Evolutionary conservation across 2,329 filamentous ascomycete genomes (phyloP).

Genomic region (Claviceps arundinis): DNA sequence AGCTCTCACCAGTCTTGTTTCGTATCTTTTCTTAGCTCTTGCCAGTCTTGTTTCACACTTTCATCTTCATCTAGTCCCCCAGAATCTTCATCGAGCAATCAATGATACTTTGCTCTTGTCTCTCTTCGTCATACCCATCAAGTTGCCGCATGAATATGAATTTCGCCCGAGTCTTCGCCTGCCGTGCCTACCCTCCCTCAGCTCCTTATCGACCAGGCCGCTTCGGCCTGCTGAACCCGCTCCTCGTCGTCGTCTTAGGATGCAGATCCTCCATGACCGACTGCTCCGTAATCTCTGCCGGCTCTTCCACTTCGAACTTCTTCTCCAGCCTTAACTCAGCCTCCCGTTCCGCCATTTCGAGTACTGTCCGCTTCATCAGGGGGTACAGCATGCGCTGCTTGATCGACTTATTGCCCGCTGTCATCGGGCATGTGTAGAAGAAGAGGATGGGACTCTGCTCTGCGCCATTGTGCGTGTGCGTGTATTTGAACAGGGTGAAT

Average conservation of each 20-base stretch:
- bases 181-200: not conserved
- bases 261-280: conserved; percentile 54
- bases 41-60: not conserved
- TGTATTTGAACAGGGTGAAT: conserved; percentile 65
- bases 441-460: conserved; percentile 54
- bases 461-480: conserved; percentile 39
- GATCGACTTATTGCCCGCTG: conserved; percentile 52
- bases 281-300: conserved; percentile 56
- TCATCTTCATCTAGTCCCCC: not conserved
- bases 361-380: conserved; percentile 52
- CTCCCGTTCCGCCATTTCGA: conserved; percentile 51
- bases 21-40: not conserved
- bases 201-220: conserved; percentile 52
- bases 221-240: conserved; percentile 66
- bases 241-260: conserved; percentile 50
- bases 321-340: conserved; percentile 55
- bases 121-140: not conserved
- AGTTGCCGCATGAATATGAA: not conserved
- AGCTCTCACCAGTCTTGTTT: not conserved
- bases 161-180: not conserved
- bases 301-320: conserved; percentile 55
- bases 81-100: too few relatives aligned
- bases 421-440: conserved; percentile 67
- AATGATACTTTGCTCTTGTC: not conserved
- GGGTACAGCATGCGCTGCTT: conserved; percentile 81